Evolutionary conservation across 2,329 filamentous ascomycete species (phyloP).

Genomic region (Anthostomella pinea): DNA sequence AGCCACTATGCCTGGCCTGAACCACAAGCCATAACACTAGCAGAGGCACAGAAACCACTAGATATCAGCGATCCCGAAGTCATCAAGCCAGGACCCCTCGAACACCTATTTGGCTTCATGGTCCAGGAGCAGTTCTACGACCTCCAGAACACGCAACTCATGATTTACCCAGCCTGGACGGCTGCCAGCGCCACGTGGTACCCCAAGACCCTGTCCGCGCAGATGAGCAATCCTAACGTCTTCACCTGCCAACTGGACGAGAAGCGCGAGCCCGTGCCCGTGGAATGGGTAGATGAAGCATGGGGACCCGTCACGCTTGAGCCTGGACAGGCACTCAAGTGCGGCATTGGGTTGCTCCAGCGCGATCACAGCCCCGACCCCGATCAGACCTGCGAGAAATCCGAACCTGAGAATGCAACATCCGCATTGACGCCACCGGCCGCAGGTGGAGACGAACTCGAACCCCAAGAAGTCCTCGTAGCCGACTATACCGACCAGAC

Average conservation of each 20-base stretch:
- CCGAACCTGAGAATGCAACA: too few species aligned
- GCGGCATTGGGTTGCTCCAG: background rate
- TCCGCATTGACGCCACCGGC: too few species aligned
- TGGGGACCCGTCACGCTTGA: background rate
- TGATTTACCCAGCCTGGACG: slow-evolving; percentile 1
- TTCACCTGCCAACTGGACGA: background rate
- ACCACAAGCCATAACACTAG: background rate
- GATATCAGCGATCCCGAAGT: slow-evolving; percentile 2
- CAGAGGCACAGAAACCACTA: slow-evolving; percentile 1
- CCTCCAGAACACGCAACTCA: background rate
- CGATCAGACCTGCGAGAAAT: background rate
- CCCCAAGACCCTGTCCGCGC: background rate
- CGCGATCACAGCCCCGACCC: background rate
- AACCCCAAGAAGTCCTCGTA: background rate
- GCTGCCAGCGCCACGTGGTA: background rate
- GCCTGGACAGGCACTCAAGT: background rate
- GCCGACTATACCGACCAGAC: background rate
- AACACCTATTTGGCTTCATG: background rate
- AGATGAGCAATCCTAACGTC: background rate
- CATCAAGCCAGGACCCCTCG: background rate
- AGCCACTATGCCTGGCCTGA: background rate
- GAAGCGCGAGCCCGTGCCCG: background rate
- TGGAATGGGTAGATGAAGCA: background rate
- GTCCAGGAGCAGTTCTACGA: slow-evolving; percentile 1
- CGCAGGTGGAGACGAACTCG: too few species aligned